A percentile compares a stretch with the other conserved stretches of the same genome.
Conservation (phyloP, 73 alveolate species). For the Diophrys sp. region DNA sequence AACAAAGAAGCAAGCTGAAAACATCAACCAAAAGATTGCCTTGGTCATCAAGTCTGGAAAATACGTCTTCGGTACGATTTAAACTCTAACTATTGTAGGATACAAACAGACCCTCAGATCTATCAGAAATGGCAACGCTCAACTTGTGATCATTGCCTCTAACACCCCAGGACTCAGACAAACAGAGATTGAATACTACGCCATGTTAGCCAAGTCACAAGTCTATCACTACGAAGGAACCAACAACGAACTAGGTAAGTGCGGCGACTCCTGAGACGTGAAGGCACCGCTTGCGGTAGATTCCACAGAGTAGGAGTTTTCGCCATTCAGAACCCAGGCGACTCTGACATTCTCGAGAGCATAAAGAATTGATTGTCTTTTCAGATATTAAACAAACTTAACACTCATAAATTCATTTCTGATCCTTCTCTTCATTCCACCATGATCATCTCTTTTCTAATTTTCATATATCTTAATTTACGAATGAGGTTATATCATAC, state of each 20-base stretch:
- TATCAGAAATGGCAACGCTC: slow-evolving; percentile 86
- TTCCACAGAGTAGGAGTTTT: slow-evolving; percentile 90
- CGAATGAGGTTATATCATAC: slow-evolving; percentile 48
- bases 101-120: slow-evolving; percentile 92
- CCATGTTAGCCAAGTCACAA: slow-evolving; percentile 88
- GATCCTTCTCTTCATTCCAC: no score
- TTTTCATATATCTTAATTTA: no score
- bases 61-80: slow-evolving; percentile 69
- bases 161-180: slow-evolving; percentile 96
- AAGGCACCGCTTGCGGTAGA: slow-evolving; percentile 93
- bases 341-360: slow-evolving; percentile 76
- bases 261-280: neutral
- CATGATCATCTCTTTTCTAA: no score
- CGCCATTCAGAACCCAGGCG: slow-evolving; percentile 90
- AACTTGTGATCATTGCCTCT: slow-evolving; percentile 88
- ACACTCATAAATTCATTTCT: no score
- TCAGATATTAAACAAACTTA: neutral
- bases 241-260: slow-evolving; percentile 83
- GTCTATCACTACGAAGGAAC: slow-evolving; percentile 85
- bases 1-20: slow-evolving; percentile 73
- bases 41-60: slow-evolving; percentile 97
- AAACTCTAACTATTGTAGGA: slow-evolving; percentile 57
- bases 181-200: slow-evolving; percentile 96
- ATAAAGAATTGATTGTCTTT: slow-evolving; percentile 1
- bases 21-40: slow-evolving; percentile 90